phyloP scores from a whole-genome alignment of 306 rosid genomes.

The Senna siamea region DNA sequence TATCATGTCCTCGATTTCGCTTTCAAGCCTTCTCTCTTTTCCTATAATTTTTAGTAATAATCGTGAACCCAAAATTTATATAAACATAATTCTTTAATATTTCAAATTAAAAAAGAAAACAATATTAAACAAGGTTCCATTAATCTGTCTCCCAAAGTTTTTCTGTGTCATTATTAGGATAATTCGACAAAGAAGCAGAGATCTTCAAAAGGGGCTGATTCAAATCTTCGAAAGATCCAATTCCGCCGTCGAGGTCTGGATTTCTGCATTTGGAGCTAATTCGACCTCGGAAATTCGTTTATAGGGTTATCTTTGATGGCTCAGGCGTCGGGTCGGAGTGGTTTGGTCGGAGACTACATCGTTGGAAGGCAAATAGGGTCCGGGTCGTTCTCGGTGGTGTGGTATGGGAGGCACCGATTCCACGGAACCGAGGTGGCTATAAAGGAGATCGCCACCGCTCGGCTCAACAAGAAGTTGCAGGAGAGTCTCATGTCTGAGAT shows the following conservation, averaged over 20 bases:
- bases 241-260: not conserved
- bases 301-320: conserved; percentile 69
- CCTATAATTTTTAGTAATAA: not conserved
- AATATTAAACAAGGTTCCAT: not conserved
- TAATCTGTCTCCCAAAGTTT: not conserved
- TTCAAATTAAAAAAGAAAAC: not conserved
- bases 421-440: conserved; percentile 98
- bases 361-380: conserved; percentile 87
- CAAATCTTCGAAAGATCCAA: conserved; percentile 39
- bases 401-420: conserved; percentile 88
- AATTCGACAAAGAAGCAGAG: conserved; percentile 8
- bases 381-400: conserved; percentile 97
- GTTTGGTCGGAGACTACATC: conserved; percentile 79
- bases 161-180: not conserved
- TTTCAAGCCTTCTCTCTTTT: not conserved
- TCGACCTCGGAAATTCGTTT: conserved; percentile 33
- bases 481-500: conserved; percentile 96
- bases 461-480: conserved; percentile 87
- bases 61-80: not conserved
- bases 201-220: conserved; percentile 13
- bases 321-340: conserved; percentile 59
- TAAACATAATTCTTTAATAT: not conserved
- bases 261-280: conserved; percentile 34
- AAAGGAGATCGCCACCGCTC: conserved; percentile 80
- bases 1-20: not conserved